Evolutionary conservation across 2,329 filamentous ascomycete species (phyloP), one percentile per base, ranked within the genome.

Genomic region (Aspergillus thermomutatus): DNA sequence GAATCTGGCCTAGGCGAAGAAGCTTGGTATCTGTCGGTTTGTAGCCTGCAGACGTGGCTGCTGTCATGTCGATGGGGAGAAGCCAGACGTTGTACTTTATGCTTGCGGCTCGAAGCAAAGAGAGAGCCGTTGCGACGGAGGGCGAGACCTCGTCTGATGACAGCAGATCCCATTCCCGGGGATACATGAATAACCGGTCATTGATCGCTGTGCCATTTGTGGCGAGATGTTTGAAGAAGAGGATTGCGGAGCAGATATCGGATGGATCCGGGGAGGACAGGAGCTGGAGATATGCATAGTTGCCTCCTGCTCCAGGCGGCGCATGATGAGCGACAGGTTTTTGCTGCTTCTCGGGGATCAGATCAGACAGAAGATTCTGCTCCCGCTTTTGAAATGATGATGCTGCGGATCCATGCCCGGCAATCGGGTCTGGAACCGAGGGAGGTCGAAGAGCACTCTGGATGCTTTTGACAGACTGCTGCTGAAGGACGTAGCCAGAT

Each of bases 401-500:
- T 62, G 59, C 59, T 25, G 49, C 3, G n/a, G 59, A 55, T 27
- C 49, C 59, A n/a, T 55, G 54, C 4, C 52, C 60, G 48, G 52
- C 53, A 7, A 57, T 54, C 21, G 62, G 57, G 6, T 57, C 57
- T 3, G 55, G 49, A 25, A 62, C 59, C 21, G 59, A 49, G 1
- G 65, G 66, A n/a, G 66, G 66, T 14, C 64, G 69, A 66, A 96
- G 87, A 19, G 89, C 89, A 55, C 81, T 79, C 66, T 93, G 89
- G 31, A 97, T 82, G 65, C 88, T 87, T 60, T 83, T 84, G 4
- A 96, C 84, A 0, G 91, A 94, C 66, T 91, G 86, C 74, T 97
- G 92, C 69, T 97, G 92, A 53, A 96, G 82, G 3, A 87, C 83
- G 72, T 95, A 96, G 67, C 92, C 92, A 52, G 90, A 91, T 31